Percentiles rank a stretch among this genome's conserved stretches.
These are phyloP conservation scores for Talaromyces islandicus DNA, from an alignment of 2,329 filamentous ascomycete species.

Conservation along the genomic window DNA sequence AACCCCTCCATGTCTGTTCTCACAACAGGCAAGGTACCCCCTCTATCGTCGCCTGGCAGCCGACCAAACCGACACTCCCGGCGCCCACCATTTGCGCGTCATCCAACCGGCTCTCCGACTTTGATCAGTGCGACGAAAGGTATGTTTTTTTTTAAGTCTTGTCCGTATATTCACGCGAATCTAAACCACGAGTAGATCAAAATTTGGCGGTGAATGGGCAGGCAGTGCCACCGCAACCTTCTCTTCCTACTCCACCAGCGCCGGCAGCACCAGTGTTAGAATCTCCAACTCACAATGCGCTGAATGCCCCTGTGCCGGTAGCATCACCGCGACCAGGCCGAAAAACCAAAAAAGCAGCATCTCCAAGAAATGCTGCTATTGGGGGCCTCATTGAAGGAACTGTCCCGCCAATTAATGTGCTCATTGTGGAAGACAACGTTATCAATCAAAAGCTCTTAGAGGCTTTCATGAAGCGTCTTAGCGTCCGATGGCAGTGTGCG, in stretches of 20 bases:
- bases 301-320: slow-evolving; percentile 34
- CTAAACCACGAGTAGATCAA: slow-evolving; percentile 17
- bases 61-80: slow-evolving; percentile 49
- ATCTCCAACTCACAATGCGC: slow-evolving; percentile 27
- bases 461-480: slow-evolving; percentile 90
- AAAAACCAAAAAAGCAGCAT: slow-evolving; percentile 30
- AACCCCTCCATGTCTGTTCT: slow-evolving; percentile 72
- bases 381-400: slow-evolving; percentile 68
- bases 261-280: slow-evolving; percentile 27
- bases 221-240: slow-evolving; percentile 21
- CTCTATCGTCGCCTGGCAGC: slow-evolving; percentile 76
- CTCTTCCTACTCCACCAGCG: slow-evolving; percentile 28
- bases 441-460: slow-evolving; percentile 93
- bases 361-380: slow-evolving; percentile 33
- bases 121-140: slow-evolving; percentile 48
- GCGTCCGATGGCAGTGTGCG: slow-evolving; percentile 94
- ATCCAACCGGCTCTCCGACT: slow-evolving; percentile 78
- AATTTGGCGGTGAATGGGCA: slow-evolving; percentile 21
- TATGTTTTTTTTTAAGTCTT: slow-evolving; percentile 19
- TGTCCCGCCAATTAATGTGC: slow-evolving; percentile 91
- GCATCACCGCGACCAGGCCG: slow-evolving; percentile 43
- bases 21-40: slow-evolving; percentile 70
- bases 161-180: neutral
- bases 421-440: slow-evolving; percentile 97
- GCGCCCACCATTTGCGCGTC: slow-evolving; percentile 56